These are phyloP conservation scores for Paramarasmius palmivorus DNA, from an alignment of 1,284 basidiomycete genomes.

Conservation along the genomic window DNA sequence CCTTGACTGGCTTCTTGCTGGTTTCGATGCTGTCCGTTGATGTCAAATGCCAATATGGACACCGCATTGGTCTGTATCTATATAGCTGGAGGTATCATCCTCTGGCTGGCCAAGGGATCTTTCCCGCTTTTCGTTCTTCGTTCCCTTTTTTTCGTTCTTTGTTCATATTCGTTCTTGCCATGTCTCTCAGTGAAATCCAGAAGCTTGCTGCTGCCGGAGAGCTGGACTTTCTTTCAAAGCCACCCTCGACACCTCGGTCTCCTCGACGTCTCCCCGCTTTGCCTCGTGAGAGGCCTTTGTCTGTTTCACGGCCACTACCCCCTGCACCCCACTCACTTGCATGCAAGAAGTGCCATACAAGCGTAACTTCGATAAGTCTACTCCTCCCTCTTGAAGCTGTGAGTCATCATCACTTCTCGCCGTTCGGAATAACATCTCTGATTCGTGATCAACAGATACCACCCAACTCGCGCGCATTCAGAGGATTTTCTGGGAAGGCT, in stretches of 20 bases:
- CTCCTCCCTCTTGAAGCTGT: constrained; percentile 42
- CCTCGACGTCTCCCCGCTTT: constrained; percentile 34
- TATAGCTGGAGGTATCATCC: background rate
- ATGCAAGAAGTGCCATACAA: constrained; percentile 44
- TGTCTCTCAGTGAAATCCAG: constrained; percentile 13
- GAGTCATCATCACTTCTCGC: constrained; percentile 20
- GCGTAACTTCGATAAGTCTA: constrained; percentile 42
- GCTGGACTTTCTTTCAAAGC: constrained; percentile 11
- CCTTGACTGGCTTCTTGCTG: background rate
- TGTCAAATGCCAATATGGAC: background rate
- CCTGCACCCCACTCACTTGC: constrained; percentile 39
- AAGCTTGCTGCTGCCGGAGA: constrained; percentile 12
- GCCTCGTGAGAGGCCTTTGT: constrained; percentile 18
- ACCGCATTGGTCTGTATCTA: background rate
- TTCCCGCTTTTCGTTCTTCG: background rate
- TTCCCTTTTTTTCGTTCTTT: constrained; percentile 1
- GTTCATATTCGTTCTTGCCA: constrained; percentile 2
- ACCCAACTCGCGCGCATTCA: constrained; percentile 41
- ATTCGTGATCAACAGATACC: constrained; percentile 33
- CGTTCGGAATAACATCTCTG: constrained; percentile 2
- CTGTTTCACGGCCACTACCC: constrained; percentile 38
- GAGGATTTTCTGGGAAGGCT: constrained; percentile 49
- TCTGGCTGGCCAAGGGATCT: background rate
- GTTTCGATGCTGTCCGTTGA: background rate
- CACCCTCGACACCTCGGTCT: constrained; percentile 13